Evolutionary conservation across 805 yeast genomes (phyloP), one percentile per base, ranked within the genome.

Genomic region (Ogataea henricii): DNA sequence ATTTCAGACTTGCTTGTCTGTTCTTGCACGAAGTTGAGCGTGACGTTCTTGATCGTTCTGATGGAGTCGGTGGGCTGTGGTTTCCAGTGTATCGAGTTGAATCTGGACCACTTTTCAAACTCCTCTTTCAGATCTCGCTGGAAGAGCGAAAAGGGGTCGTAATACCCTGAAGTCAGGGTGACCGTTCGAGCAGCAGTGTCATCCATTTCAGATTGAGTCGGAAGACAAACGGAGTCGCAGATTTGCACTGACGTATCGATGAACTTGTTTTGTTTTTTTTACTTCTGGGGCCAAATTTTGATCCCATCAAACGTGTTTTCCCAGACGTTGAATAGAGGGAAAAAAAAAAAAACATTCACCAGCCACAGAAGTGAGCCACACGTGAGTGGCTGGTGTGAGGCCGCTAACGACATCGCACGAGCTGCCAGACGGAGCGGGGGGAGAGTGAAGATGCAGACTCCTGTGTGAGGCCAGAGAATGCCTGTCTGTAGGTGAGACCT

Each of bases 71-170:
- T 65, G 0, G 71, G 61, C 14, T 74, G 63, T 43, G 69, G 64
- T 53, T 76, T 78, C 94, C 95, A 87, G 59, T 86, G 90, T 22
- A 89, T 68, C 43, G 84, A 83, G 2, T 82, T 76, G 23, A 88
- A 69, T 2, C 82, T 84, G 2, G 84, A 69, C 43, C 74, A 72
- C 10, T 72, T 44, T 17, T 63, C 66, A 14, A 87, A 62, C 8
- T 73, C 77, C 2, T 64, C 58, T 49, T 70, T 57, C 14, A 86
- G 61, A 35, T 66, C 60, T 9, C 53, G 49, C 2, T 77, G 72
- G 56, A 72, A 80, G 1, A 83, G 76, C 22, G 77, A 74, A 58
- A 84, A 85, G 1, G 96, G 96, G 54, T 89, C 96, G 59, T 83
- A 86, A 63, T 78, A 87, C 4, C 88, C 87, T 14, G 85, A 67